These are phyloP conservation scores for Millerozyma acaciae DNA, from an alignment of 805 yeast species.

Conservation along the genomic window DNA sequence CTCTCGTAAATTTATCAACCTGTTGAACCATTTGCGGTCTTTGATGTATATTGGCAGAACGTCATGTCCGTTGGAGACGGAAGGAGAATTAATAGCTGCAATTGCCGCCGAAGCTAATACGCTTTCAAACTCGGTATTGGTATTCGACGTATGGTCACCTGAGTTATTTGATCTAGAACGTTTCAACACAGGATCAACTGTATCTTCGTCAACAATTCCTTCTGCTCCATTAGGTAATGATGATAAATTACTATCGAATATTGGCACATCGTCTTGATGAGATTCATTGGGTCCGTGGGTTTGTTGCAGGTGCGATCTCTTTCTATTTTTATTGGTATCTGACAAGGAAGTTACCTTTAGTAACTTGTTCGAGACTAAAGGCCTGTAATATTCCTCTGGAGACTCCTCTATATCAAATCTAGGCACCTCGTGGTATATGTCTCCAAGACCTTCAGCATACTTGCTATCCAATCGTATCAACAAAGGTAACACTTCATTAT, in stretches of 20 bases:
- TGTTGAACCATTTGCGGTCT: slow-evolving; percentile 36
- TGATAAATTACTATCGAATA: slow-evolving; percentile 6
- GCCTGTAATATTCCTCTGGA: slow-evolving; percentile 21
- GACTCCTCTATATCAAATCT: slow-evolving; percentile 30
- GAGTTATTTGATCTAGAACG: slow-evolving; percentile 13
- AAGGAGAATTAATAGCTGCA: slow-evolving; percentile 29
- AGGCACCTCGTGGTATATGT: slow-evolving; percentile 28
- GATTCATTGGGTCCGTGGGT: slow-evolving; percentile 1
- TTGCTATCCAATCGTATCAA: slow-evolving; percentile 23
- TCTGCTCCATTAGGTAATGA: slow-evolving; percentile 4
- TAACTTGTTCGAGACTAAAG: slow-evolving; percentile 19
- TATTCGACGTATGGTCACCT: slow-evolving; percentile 5
- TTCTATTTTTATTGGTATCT: slow-evolving; percentile 9
- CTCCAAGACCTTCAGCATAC: slow-evolving; percentile 28
- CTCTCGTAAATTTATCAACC: slow-evolving; percentile 25
- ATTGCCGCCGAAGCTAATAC: slow-evolving; percentile 28
- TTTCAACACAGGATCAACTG: slow-evolving; percentile 28
- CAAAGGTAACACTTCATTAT: slow-evolving; percentile 33
- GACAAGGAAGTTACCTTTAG: slow-evolving; percentile 7
- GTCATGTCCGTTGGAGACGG: slow-evolving; percentile 20
- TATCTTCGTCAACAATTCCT: slow-evolving; percentile 15
- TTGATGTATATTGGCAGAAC: slow-evolving; percentile 27
- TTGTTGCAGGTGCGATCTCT: slow-evolving; percentile 12
- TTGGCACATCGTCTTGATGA: slow-evolving; percentile 6
- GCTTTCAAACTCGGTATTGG: slow-evolving; percentile 20